These are phyloP conservation scores for Gossypium turneri DNA, from an alignment of 345 rosid species.

Conservation along the genomic window DNA sequence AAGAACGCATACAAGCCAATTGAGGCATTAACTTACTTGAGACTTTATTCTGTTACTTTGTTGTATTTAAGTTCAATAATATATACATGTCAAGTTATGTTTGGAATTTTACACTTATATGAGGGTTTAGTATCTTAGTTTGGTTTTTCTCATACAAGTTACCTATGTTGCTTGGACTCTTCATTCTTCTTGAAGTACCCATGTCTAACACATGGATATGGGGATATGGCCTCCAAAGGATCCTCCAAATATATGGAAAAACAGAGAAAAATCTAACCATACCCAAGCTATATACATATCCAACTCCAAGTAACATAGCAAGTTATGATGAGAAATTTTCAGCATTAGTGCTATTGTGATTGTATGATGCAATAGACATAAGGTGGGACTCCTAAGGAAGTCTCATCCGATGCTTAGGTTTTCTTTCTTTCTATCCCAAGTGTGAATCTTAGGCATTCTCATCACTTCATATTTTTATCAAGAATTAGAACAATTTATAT, in stretches of 20 bases:
- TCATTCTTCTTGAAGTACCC: too few relatives aligned
- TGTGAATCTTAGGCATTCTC: background rate
- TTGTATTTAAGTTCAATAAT: background rate
- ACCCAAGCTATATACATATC: too few relatives aligned
- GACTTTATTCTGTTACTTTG: background rate
- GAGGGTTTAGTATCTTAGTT: background rate
- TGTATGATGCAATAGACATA: background rate
- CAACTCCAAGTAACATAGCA: too few relatives aligned
- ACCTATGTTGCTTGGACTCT: too few relatives aligned
- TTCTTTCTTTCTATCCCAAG: background rate
- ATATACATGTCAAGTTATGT: background rate
- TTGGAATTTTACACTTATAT: too few relatives aligned
- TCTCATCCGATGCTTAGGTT: background rate
- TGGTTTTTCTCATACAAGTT: background rate
- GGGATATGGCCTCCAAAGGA: too few relatives aligned
- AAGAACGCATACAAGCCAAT: background rate
- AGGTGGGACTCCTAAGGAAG: background rate
- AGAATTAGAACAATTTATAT: too few relatives aligned
- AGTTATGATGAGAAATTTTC: background rate
- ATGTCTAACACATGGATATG: too few relatives aligned
- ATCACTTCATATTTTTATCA: background rate
- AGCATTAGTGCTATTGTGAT: background rate
- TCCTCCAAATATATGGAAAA: too few relatives aligned
- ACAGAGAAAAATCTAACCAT: too few relatives aligned
- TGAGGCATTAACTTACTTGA: background rate